Percentiles rank a stretch among this genome's conserved stretches.
Evolutionary conservation across 2,329 filamentous ascomycete genomes (phyloP).

Genomic region (Xylariaceae sp.): DNA sequence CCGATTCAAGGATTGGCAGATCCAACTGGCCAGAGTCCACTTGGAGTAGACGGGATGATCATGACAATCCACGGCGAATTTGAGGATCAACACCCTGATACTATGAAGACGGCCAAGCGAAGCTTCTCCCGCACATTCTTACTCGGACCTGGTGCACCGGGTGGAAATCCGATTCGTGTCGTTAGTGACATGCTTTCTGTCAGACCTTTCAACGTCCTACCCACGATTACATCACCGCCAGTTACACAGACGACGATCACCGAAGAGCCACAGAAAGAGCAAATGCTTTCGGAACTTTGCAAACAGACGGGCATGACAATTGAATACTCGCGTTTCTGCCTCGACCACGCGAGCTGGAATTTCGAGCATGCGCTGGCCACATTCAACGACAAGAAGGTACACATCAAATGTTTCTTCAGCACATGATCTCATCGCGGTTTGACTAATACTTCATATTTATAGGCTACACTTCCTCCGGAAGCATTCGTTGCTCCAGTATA

Average conservation of each 20-base stretch:
- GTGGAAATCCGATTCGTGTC: slow-evolving; percentile 64
- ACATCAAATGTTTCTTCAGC: slow-evolving; percentile 13
- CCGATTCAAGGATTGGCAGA: slow-evolving; percentile 69
- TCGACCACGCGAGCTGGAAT: slow-evolving; percentile 77
- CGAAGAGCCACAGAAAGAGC: slow-evolving; percentile 55
- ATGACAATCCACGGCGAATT: slow-evolving; percentile 82
- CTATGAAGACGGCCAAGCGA: slow-evolving; percentile 58
- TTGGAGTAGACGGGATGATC: slow-evolving; percentile 72
- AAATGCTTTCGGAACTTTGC: slow-evolving; percentile 71
- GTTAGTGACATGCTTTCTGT: slow-evolving; percentile 76
- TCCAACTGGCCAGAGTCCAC: slow-evolving; percentile 56
- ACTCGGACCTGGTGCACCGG: slow-evolving; percentile 68
- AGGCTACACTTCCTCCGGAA: slow-evolving; percentile 45
- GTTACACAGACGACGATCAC: slow-evolving; percentile 22
- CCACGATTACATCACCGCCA: slow-evolving; percentile 27
- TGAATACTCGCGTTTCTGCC: slow-evolving; percentile 75
- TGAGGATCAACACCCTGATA: slow-evolving; percentile 62
- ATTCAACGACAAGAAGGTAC: slow-evolving; percentile 73
- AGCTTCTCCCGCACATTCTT: slow-evolving; percentile 81
- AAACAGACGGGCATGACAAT: slow-evolving; percentile 76
- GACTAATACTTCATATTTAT: not conserved
- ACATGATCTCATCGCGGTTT: too few relatives aligned
- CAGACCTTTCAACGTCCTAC: slow-evolving; percentile 57
- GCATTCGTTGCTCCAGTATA: slow-evolving; percentile 35
- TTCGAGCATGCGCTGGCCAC: slow-evolving; percentile 68